Evolutionary conservation across 1,284 basidiomycete species (phyloP).

Genomic region (Ceratobasidium sp.): DNA sequence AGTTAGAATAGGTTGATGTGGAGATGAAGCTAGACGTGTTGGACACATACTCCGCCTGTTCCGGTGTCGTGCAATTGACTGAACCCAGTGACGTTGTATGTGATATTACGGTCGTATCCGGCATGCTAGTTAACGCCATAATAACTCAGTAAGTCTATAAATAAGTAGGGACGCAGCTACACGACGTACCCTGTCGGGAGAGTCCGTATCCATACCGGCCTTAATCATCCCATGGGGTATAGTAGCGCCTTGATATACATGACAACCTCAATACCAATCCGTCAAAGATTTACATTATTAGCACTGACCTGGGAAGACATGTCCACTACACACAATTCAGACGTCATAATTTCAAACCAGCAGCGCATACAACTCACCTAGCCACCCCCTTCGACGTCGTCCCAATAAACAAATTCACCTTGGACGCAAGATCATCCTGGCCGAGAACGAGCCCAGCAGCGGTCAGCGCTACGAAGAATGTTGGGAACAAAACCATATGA

Average conservation of each 20-base stretch:
- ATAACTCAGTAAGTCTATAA: neutral
- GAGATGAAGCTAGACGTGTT: neutral
- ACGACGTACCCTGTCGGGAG: slow-evolving; percentile 29
- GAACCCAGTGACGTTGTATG: slow-evolving; percentile 51
- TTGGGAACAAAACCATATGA: neutral
- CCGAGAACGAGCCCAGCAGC: neutral
- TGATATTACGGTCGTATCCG: slow-evolving; percentile 50
- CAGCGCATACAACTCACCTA: slow-evolving; percentile 3
- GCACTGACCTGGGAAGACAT: slow-evolving; percentile 50
- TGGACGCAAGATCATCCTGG: slow-evolving; percentile 40
- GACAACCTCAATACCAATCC: neutral
- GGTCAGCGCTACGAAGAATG: neutral
- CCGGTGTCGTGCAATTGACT: slow-evolving; percentile 52
- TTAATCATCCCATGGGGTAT: slow-evolving; percentile 50
- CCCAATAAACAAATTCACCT: slow-evolving; percentile 50
- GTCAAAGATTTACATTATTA: slow-evolving; percentile 3
- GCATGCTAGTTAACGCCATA: slow-evolving; percentile 51
- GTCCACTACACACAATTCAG: slow-evolving; percentile 45
- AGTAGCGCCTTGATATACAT: slow-evolving; percentile 43
- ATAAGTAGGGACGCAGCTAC: neutral
- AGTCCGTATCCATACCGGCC: slow-evolving; percentile 45
- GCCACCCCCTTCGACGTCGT: slow-evolving; percentile 47
- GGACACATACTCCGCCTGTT: slow-evolving; percentile 50
- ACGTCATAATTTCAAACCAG: neutral
- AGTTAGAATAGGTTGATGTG: neutral